Conservation (phyloP, 2,329 filamentous ascomycete species). For the Pezicula rhizophila region DNA sequence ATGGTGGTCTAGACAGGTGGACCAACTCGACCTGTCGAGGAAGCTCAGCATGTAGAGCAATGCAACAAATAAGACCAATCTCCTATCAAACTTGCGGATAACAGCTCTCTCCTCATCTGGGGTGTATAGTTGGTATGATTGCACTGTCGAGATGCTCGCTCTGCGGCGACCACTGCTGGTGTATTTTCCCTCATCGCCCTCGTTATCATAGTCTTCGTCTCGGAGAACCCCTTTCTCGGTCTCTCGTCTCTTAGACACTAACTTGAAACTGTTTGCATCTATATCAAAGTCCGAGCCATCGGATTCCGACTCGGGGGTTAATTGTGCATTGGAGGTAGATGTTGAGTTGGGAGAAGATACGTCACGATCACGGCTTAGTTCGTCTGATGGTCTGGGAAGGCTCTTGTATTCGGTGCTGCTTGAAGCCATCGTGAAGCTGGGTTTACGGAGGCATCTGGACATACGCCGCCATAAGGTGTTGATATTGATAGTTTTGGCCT, state of each 20-base stretch:
- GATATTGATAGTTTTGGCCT: no score
- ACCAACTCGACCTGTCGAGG: constrained; percentile 74
- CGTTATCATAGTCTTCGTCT: constrained; percentile 10
- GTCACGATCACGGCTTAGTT: not conserved
- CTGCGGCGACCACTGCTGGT: constrained; percentile 11
- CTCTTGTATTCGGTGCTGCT: not conserved
- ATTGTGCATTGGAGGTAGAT: constrained; percentile 9
- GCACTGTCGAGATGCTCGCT: constrained; percentile 22
- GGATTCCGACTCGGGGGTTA: constrained; percentile 23
- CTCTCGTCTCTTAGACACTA: constrained; percentile 7
- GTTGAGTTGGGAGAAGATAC: constrained; percentile 16
- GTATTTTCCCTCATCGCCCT: constrained; percentile 10
- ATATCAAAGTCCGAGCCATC: constrained; percentile 17
- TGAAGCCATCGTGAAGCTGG: not conserved
- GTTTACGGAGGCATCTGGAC: not conserved
- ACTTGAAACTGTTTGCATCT: constrained; percentile 15
- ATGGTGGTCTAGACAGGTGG: not conserved
- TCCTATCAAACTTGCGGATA: constrained; percentile 68
- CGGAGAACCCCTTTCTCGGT: constrained; percentile 8
- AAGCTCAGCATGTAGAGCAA: constrained; percentile 81
- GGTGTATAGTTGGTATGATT: constrained; percentile 48
- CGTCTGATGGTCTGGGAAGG: not conserved
- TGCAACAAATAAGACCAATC: constrained; percentile 74
- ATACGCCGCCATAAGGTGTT: not conserved
- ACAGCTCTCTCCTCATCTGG: constrained; percentile 68